These are phyloP conservation scores for Termitomyces titanicus DNA, from an alignment of 768 basidiomycete species.

Conservation along the genomic window DNA sequence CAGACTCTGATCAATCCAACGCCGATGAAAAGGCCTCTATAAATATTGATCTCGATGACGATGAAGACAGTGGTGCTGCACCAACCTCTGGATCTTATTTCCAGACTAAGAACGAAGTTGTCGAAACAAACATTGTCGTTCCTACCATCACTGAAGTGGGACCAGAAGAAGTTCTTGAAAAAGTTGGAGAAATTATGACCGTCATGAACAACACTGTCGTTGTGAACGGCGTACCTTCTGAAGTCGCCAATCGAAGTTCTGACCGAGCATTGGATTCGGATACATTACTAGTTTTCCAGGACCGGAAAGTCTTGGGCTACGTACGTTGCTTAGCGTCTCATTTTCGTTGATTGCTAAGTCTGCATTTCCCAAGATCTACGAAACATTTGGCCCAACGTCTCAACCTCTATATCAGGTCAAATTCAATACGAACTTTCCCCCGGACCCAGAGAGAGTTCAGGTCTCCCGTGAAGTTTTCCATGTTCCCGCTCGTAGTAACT, in stretches of 20 bases:
- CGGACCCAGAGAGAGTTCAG: conserved; percentile 52
- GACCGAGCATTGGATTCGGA: conserved; percentile 81
- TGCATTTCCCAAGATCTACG: conserved; percentile 54
- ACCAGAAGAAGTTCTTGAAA: conserved; percentile 62
- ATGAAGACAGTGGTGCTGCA: conserved; percentile 44
- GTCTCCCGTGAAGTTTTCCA: conserved; percentile 74
- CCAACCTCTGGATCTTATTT: conserved; percentile 41
- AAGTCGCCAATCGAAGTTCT: conserved; percentile 40
- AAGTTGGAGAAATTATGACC: conserved; percentile 74
- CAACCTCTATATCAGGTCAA: conserved; percentile 89
- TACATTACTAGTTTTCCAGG: conserved; percentile 86
- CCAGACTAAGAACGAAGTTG: conserved; percentile 68
- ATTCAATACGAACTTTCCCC: conserved; percentile 64
- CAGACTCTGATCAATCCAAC: conserved; percentile 21
- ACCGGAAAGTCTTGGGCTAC: conserved; percentile 86
- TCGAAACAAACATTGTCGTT: conserved; percentile 52
- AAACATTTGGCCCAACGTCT: conserved; percentile 92
- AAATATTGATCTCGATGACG: conserved; percentile 46
- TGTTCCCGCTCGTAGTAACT: conserved; percentile 73
- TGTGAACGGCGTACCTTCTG: conserved; percentile 56
- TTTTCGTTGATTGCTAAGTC: not conserved
- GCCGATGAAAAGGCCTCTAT: conserved; percentile 15
- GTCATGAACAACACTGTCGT: conserved; percentile 73
- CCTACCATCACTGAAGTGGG: conserved; percentile 66
- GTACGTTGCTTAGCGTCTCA: conserved; percentile 53